A percentile compares a stretch with the other conserved stretches of the same genome.
phyloP scores from a whole-genome alignment of 2,329 filamentous ascomycete species.

The Leptographium galeiforme region DNA sequence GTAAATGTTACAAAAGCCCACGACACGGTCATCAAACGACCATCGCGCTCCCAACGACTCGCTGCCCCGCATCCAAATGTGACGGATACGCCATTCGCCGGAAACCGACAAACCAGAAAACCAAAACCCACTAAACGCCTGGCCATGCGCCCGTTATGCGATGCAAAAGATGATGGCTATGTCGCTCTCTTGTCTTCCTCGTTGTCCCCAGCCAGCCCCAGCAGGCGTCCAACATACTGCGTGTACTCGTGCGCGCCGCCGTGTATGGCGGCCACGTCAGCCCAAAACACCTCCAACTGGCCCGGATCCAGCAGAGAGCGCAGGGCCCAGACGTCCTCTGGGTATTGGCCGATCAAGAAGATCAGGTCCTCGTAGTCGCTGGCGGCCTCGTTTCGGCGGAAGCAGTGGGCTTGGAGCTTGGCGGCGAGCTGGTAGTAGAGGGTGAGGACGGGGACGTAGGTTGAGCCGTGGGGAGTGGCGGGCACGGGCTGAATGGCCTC shows the following conservation, averaged over 20 bases:
- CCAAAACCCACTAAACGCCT: too few relatives aligned
- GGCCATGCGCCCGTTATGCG: neutral
- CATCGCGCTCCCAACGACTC: too few relatives aligned
- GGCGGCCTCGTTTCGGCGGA: conserved; percentile 1
- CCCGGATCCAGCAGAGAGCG: neutral
- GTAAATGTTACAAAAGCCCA: too few relatives aligned
- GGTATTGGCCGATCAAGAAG: conserved; percentile 6
- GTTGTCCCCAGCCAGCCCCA: neutral
- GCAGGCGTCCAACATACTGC: neutral
- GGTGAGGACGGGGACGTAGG: conserved; percentile 4
- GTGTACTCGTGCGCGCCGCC: neutral
- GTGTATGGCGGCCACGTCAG: neutral
- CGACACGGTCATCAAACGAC: too few relatives aligned
- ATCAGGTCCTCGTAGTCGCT: conserved; percentile 8
- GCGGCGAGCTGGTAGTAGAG: conserved; percentile 6
- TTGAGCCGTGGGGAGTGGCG: conserved; percentile 2
- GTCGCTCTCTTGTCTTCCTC: neutral
- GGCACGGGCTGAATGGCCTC: conserved; percentile 6
- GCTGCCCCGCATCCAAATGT: too few relatives aligned
- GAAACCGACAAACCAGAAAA: too few relatives aligned
- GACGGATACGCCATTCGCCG: too few relatives aligned
- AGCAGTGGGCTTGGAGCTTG: conserved; percentile 7
- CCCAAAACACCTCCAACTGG: conserved; percentile 1
- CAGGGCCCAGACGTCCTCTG: conserved; percentile 1
- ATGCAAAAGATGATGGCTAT: neutral